Evolutionary conservation across 2,329 filamentous ascomycete species (phyloP).

Genomic region (Anisogramma anomala): DNA sequence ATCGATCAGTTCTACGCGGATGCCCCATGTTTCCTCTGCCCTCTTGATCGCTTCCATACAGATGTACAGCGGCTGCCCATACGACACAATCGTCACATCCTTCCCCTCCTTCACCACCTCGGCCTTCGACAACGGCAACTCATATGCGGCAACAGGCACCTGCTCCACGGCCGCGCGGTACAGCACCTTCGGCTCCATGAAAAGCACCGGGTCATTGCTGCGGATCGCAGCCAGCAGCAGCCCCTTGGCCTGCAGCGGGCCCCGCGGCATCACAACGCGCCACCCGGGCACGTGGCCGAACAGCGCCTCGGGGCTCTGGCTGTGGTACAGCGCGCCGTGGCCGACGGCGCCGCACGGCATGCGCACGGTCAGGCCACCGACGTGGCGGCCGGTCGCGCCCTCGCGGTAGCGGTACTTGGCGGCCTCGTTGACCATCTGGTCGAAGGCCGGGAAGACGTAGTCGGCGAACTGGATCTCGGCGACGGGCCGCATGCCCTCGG

Average conservation of each 20-base stretch:
- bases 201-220: constrained; percentile 77
- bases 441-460: constrained; percentile 66
- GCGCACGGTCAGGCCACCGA: constrained; percentile 70
- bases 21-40: constrained; percentile 62
- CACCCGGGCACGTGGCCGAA: constrained; percentile 83
- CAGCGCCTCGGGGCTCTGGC: constrained; percentile 76
- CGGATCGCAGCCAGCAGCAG: constrained; percentile 66
- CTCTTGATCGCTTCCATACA: constrained; percentile 67
- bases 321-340: constrained; percentile 79
- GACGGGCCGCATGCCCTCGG: constrained; percentile 55
- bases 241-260: constrained; percentile 79
- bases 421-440: constrained; percentile 68
- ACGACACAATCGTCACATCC: constrained; percentile 75
- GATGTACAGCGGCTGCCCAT: constrained; percentile 79
- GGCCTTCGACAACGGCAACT: constrained; percentile 75
- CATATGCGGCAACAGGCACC: constrained; percentile 69
- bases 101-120: constrained; percentile 72
- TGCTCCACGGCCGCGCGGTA: constrained; percentile 89
- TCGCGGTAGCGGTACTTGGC: constrained; percentile 72
- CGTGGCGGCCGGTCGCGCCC: constrained; percentile 43
- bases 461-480: constrained; percentile 69
- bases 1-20: constrained; percentile 77
- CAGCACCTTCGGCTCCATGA: constrained; percentile 89
- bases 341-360: constrained; percentile 89
- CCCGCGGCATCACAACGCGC: constrained; percentile 74